Base-by-base conservation (phyloP, 2,329 filamentous ascomycete genomes). In the Teratosphaeria epicoccoides region DNA sequence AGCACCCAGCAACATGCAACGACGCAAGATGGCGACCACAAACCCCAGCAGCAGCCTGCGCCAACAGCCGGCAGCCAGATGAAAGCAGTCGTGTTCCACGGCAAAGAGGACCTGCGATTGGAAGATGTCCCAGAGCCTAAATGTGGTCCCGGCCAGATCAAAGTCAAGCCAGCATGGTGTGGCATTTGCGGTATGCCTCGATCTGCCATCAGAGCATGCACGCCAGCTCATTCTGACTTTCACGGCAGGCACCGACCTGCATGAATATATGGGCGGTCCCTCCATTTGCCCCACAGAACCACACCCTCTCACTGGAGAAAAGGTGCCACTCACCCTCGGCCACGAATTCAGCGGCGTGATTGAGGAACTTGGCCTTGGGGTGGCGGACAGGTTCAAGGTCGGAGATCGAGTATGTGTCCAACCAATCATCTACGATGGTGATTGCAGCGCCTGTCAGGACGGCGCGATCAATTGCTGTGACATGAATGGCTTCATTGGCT, bases 401-500 rank as follows among this genome's bases (percentile, higher is more conserved):
- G 77, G 77, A 17, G 71, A 77, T 50, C 63, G 72, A 24, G 75
- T 78, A 2, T 70, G 67, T 43, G 60, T 64, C 11, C 58, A 61
- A 20, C 76, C 77, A 7, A 79, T 77, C 61, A 77, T 79, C 46
- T 79, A 78, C 61, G 75, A 78, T 50, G 72, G 71, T 6, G 73
- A 72, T 11, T 79, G 76, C 59, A 70, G 70, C 10, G 71, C 76
- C 6, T 80, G 77, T 58, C 66, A 71, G 52, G 71, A 74, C n/a
- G 75, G 75, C 0, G 61, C 75, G 20, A 71, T 76, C 50, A 79
- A 79, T 52, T 78, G 75, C 64, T 79, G 76, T 57, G 74, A 76
- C 61, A 73, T 70, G 46, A 77, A 76, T 53, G 76, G 76, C 1
- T 79, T 78, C 59, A 67, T 78, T 6, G 76, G 76, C 1, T 59